Conservation (phyloP, 495 filamentous ascomycete genomes). For the Neurospora sp. region DNA sequence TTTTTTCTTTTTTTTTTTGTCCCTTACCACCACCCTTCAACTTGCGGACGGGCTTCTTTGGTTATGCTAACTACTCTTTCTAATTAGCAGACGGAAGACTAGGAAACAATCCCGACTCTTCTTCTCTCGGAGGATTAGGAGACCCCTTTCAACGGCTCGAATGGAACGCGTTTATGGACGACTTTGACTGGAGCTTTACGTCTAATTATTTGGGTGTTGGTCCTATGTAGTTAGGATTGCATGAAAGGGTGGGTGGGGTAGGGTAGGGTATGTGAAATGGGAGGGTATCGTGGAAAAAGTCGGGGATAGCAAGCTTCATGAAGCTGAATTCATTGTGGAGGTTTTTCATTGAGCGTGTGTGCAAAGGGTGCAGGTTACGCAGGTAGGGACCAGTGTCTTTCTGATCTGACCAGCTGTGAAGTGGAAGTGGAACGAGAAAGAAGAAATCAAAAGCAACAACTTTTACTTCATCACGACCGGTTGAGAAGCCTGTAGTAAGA, state of each 20-base stretch:
- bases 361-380: neutral
- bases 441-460: neutral
- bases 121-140: conserved; percentile 7
- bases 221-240: neutral
- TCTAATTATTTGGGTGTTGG: conserved; percentile 2
- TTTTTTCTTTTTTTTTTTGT: neutral
- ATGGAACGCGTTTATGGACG: conserved; percentile 35
- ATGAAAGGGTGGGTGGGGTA: neutral
- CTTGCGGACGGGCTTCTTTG: too few species aligned
- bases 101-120: conserved; percentile 4
- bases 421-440: neutral
- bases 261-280: neutral
- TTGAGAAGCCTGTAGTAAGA: too few species aligned
- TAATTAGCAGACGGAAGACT: neutral
- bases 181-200: conserved; percentile 36
- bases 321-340: neutral
- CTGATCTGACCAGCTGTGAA: neutral
- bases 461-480: neutral
- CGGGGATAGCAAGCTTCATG: neutral
- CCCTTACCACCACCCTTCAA: neutral
- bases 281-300: neutral
- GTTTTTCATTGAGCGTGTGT: neutral
- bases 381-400: neutral
- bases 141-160: conserved; percentile 29
- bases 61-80: neutral